Evolutionary conservation across 2,329 filamentous ascomycete genomes (phyloP).

Genomic region (Emergomyces africanus): DNA sequence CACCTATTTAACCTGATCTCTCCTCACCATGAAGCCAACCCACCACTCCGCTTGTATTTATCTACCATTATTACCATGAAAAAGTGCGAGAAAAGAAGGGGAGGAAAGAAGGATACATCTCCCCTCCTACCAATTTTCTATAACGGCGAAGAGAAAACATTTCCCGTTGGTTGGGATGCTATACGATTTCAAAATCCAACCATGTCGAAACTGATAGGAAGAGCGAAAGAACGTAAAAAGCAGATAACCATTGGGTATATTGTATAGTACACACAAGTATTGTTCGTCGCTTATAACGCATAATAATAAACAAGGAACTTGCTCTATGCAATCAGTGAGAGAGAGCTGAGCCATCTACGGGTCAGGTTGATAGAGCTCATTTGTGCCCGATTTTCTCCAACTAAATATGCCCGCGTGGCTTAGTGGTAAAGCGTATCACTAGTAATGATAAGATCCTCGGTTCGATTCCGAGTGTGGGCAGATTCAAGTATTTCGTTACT

Average conservation of each 20-base stretch:
- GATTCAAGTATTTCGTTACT: neutral
- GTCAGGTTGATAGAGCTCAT: neutral
- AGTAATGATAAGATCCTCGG: conserved; percentile 11
- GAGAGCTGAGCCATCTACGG: too few relatives aligned
- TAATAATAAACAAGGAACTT: too few relatives aligned
- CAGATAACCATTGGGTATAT: neutral
- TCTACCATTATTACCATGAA: neutral
- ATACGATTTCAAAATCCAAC: neutral
- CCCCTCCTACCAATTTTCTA: neutral
- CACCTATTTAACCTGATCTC: neutral
- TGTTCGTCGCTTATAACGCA: too few relatives aligned
- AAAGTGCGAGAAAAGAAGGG: neutral
- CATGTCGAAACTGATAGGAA: too few relatives aligned
- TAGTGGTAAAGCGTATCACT: conserved; percentile 11
- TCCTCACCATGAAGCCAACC: neutral
- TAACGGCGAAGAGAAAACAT: neutral
- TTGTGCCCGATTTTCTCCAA: neutral
- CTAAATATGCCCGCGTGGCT: conserved; percentile 7
- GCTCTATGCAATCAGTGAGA: too few relatives aligned
- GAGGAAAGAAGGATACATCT: neutral
- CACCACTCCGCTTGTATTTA: neutral
- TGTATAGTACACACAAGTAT: neutral
- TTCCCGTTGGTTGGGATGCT: neutral
- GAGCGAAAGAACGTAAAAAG: neutral
- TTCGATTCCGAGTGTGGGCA: conserved; percentile 11